phyloP scores from a whole-genome alignment of 2,329 filamentous ascomycete genomes.

The Cladosporium austrohemisphaericum region DNA sequence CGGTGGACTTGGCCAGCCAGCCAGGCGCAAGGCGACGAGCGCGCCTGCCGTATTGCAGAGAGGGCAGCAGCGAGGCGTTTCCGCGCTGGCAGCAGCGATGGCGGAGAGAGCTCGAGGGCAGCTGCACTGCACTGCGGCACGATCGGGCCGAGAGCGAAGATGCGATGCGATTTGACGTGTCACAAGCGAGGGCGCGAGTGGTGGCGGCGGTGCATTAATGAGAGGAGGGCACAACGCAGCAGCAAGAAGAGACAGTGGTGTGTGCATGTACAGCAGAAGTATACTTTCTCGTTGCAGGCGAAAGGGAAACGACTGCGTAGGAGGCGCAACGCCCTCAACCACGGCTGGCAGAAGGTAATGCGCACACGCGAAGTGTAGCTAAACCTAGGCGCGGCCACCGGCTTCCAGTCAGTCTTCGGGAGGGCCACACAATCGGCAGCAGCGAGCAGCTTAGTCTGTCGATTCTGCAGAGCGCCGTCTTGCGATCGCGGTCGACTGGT shows the following conservation, averaged over 20 bases:
- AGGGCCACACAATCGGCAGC: too few relatives aligned
- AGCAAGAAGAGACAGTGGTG: too few relatives aligned
- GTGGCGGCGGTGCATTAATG: background rate
- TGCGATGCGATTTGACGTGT: background rate
- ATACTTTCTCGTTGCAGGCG: too few relatives aligned
- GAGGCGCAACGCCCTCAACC: too few relatives aligned
- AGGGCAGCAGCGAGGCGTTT: background rate
- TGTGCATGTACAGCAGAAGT: too few relatives aligned
- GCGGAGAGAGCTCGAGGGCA: background rate
- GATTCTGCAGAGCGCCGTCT: background rate
- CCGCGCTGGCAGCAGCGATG: background rate
- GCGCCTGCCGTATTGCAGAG: background rate
- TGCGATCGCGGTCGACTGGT: too few relatives aligned
- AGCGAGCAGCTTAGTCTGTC: background rate
- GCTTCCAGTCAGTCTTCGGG: too few relatives aligned
- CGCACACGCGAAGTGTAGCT: too few relatives aligned
- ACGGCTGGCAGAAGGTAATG: too few relatives aligned
- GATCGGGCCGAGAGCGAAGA: background rate
- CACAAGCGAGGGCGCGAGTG: background rate
- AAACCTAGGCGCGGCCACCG: too few relatives aligned
- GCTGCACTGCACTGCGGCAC: conserved; percentile 2
- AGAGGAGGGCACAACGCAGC: too few relatives aligned
- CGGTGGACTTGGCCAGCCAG: background rate
- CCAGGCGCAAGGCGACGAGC: conserved; percentile 1
- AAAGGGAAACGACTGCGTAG: too few relatives aligned